A percentile compares a stretch with the other conserved stretches of the same genome.
These are phyloP conservation scores for Discostella stelligera DNA, from an alignment of 352 stramenopile species.

Conservation along the genomic window DNA sequence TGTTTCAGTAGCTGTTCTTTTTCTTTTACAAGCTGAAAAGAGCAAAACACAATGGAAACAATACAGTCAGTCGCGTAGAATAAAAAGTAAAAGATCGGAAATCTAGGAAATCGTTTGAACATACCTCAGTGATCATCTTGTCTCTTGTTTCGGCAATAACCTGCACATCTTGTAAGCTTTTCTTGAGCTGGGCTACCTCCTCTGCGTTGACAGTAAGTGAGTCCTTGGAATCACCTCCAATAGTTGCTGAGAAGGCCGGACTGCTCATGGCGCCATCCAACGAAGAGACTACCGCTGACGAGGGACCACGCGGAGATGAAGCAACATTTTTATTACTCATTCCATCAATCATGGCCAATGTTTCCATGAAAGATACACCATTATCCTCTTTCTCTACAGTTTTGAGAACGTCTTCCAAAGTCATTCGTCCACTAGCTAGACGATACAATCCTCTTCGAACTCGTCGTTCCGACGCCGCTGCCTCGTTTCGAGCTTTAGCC, in stretches of 20 bases:
- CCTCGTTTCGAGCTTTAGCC: slow-evolving; percentile 60
- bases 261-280: slow-evolving; percentile 38
- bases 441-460: slow-evolving; percentile 71
- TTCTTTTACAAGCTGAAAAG: slow-evolving; percentile 20
- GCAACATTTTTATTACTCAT: slow-evolving; percentile 27
- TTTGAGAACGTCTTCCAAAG: slow-evolving; percentile 70
- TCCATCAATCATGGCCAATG: slow-evolving; percentile 52
- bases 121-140: slow-evolving; percentile 68
- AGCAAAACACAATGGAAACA: slow-evolving; percentile 2
- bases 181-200: slow-evolving; percentile 46
- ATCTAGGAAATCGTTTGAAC: slow-evolving; percentile 14
- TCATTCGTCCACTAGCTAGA: slow-evolving; percentile 57
- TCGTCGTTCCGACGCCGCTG: slow-evolving; percentile 55
- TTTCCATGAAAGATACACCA: slow-evolving; percentile 54
- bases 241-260: slow-evolving; percentile 16
- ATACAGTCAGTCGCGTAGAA: neutral
- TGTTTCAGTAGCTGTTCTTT: slow-evolving; percentile 55
- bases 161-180: slow-evolving; percentile 60
- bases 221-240: slow-evolving; percentile 24
- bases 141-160: slow-evolving; percentile 55
- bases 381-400: slow-evolving; percentile 66
- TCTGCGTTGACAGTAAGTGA: slow-evolving; percentile 17
- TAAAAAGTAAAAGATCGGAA: neutral
- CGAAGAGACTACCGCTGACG: slow-evolving; percentile 17
- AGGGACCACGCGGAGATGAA: slow-evolving; percentile 31